phyloP scores from a whole-genome alignment of 805 yeast genomes.

The Starmerella kuoi region DNA sequence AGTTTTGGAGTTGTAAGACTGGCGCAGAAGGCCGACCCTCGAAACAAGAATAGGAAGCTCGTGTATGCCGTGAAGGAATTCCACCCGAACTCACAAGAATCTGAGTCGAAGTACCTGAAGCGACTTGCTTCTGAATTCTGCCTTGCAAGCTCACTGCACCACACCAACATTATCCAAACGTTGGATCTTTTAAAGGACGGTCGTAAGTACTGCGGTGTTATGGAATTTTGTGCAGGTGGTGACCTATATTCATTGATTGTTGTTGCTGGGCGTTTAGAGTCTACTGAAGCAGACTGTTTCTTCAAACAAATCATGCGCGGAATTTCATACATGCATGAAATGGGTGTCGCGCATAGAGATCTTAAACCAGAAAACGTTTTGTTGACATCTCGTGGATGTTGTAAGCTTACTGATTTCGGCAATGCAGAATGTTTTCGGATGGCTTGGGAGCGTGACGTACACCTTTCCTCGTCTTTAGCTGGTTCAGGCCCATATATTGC shows the following conservation, averaged over 20 bases:
- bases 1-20: constrained; percentile 86
- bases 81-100: constrained; percentile 46
- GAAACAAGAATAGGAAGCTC: constrained; percentile 31
- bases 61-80: constrained; percentile 65
- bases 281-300: constrained; percentile 71
- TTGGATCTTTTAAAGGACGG: constrained; percentile 66
- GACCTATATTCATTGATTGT: constrained; percentile 54
- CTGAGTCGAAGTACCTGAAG: constrained; percentile 43
- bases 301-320: constrained; percentile 77
- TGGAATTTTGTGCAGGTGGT: constrained; percentile 91
- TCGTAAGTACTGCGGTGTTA: constrained; percentile 64
- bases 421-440: constrained; percentile 80
- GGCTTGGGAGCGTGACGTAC: constrained; percentile 68
- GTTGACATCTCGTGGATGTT: constrained; percentile 49
- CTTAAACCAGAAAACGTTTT: constrained; percentile 79
- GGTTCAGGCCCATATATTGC: constrained; percentile 87
- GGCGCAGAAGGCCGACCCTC: constrained; percentile 47
- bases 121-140: constrained; percentile 84
- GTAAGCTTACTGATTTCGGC: constrained; percentile 75
- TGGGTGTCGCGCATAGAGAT: constrained; percentile 89
- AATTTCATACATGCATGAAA: constrained; percentile 68
- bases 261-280: constrained; percentile 40
- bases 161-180: constrained; percentile 60
- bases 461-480: constrained; percentile 52
- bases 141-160: constrained; percentile 63